Evolutionary conservation across 306 rosid species (phyloP), one percentile per base, ranked within the genome.

Genomic region (Medicago lupulina): DNA sequence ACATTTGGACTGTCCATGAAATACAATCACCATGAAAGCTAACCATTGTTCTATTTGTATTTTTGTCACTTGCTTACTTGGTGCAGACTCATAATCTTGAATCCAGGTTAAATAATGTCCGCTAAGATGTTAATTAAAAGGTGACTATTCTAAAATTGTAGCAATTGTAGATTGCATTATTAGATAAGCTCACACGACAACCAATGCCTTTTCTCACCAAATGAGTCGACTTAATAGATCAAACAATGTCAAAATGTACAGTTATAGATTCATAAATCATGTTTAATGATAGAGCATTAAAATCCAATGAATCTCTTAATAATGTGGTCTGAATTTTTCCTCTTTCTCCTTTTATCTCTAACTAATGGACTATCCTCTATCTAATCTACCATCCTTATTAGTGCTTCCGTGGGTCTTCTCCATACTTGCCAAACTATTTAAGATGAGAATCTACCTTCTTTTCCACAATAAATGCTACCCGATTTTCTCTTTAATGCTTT

Each of bases 21-120:
- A 81, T 39, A 21, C 50, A 34, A 63, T 49, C 57, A 59, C 81
- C 74, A 46, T 46, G 41, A 47, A 41, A 64, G 39, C 69, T 74
- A 53, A 28, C 31, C 31, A 28, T 28, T 28, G 31, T 28, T 28
- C 47, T n/a, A 51, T 51, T 39, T 44, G 74, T 71, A 49, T 40
- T 44, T 53, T 10, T 66, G 38, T 49, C 62, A 9, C 61, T 51
- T 51, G 4, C 59, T 74, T 19, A 70, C 43, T 64, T 55, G 23
- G 69, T 53, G 54, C 57, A 69, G 74, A 75, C 60, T 71, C 67
- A 14, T 46, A 25, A 34, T 39, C 28, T 69, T 69, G 17, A 70
- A 63, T 54, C 7, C 7, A 58, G 73, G 59, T 70, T 62, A n/a
- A 83, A 64, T 57, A 66, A 47, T 63, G 16, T 23, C 73, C 1